A percentile compares a stretch with the other conserved stretches of the same genome.
phyloP scores from a whole-genome alignment of 1,139 yeast species.

The Candida sp. region DNA sequence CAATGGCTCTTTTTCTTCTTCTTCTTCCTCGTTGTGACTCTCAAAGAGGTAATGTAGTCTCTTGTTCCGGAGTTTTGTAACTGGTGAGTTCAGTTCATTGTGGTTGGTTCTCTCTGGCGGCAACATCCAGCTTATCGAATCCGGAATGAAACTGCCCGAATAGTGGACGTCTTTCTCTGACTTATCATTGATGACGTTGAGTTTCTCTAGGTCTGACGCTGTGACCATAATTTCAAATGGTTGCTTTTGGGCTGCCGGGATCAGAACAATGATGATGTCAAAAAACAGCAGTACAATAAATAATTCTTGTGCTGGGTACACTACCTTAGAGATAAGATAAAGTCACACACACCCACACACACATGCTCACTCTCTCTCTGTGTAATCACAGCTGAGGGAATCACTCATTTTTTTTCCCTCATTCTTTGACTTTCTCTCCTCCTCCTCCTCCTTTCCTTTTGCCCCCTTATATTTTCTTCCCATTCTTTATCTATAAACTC shows the following conservation, averaged over 20 bases:
- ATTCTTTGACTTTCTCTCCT: conserved; percentile 1
- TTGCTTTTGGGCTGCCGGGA: not conserved
- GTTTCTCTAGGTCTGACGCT: conserved; percentile 10
- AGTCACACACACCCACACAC: not conserved
- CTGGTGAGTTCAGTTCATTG: not conserved
- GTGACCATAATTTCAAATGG: conserved; percentile 12
- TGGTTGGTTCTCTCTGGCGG: conserved; percentile 1
- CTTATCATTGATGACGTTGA: conserved; percentile 8
- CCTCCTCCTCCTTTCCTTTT: not conserved
- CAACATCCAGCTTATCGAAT: conserved; percentile 12
- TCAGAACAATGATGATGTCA: not conserved
- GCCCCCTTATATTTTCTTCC: conserved; percentile 1
- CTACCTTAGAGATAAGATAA: conserved; percentile 4
- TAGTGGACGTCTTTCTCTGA: conserved; percentile 4
- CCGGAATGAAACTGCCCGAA: conserved; percentile 3
- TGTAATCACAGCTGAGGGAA: not conserved
- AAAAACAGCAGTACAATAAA: not conserved
- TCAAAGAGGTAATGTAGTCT: conserved; percentile 9
- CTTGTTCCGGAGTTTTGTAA: conserved; percentile 10
- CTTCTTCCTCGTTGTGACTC: conserved; percentile 2
- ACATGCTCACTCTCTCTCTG: not conserved
- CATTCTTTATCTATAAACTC: conserved; percentile 6
- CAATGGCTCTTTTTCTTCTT: not conserved
- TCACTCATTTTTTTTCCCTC: conserved; percentile 1
- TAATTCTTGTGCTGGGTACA: not conserved